Conservation (phyloP, 2,329 filamentous ascomycete species). For the Beauveria sp. region DNA sequence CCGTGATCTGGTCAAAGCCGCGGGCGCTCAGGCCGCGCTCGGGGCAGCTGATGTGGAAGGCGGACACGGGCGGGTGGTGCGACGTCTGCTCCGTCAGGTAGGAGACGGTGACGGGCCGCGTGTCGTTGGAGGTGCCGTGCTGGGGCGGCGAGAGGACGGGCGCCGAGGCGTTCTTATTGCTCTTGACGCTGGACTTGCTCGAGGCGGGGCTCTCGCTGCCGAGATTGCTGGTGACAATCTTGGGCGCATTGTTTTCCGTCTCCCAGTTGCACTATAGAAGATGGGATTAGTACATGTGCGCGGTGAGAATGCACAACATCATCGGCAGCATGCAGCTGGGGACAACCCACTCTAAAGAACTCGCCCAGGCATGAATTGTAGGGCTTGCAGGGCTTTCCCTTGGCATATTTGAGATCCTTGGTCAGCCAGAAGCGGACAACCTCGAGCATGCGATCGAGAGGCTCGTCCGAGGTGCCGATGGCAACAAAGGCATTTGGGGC, state of each 20-base stretch:
- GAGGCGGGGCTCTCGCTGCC: conserved; percentile 36
- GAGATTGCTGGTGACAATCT: conserved; percentile 46
- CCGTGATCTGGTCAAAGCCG: conserved; percentile 92
- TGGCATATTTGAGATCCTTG: conserved; percentile 97
- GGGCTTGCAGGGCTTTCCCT: conserved; percentile 96
- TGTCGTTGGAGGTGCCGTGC: conserved; percentile 34
- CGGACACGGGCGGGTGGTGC: conserved; percentile 94
- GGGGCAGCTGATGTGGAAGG: conserved; percentile 88
- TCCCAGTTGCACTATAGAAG: conserved; percentile 80
- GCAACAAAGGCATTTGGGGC: conserved; percentile 80
- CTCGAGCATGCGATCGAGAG: conserved; percentile 88
- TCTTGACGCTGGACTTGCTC: conserved; percentile 33
- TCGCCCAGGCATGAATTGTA: conserved; percentile 97
- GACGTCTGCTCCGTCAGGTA: conserved; percentile 97
- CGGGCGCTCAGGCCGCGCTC: conserved; percentile 81
- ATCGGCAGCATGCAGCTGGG: not conserved
- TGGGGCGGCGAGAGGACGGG: conserved; percentile 45
- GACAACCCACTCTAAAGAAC: conserved; percentile 74
- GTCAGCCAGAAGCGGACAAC: conserved; percentile 97
- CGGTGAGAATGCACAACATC: not conserved
- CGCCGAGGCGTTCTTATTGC: conserved; percentile 38
- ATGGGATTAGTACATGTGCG: not conserved
- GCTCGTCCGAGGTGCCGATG: conserved; percentile 83
- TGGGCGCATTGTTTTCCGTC: conserved; percentile 68
- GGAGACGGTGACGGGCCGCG: conserved; percentile 65